Base-by-base conservation (phyloP, 179 eudicot species). In the Patellifolia procumbens region DNA sequence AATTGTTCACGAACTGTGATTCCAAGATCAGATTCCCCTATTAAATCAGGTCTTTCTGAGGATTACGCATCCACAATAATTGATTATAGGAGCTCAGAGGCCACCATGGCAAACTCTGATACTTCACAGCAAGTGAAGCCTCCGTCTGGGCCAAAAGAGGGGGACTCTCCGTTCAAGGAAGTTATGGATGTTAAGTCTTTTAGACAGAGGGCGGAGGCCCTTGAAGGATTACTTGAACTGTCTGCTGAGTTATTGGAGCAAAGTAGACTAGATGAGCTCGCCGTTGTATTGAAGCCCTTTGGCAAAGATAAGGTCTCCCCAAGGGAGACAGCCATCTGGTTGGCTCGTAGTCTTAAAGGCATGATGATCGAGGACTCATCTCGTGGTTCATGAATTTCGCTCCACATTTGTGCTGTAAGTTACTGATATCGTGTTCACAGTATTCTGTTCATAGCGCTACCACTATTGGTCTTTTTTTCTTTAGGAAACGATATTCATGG, bases 241-340 rank as follows among this genome's bases (percentile, higher is more conserved):
- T 95, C 98, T 0, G 99, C 99, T 8, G 99, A 95, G 52, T 83
- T 95, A 82, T 87, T 95, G 78, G 91, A 95, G 87, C 95, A 90
- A 55, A 86, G 90, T 53, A 81, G 97, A 77, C 72, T 95, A 68
- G 96, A 91, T 67, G 99, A 95, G 84, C 92, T 95, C 29, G 82
- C 97, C 0, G 94, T 95, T 74, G 98, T 95, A 37, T 79, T 95
- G 64, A 93, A 85, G 76, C 99, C 99, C 24, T 95, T 95, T 64
- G 99, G 99, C 24, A 95, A 86, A 85, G 89, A 85, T 46, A 95
- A 91, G 84, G 99, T 93, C 11, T 93, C 98, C 72, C 98, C 99
- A 29, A 88, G 99, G 79, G 99, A 95, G 83, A 95, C 99, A 1
- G 99, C 99, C 7, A 95, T 95, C 55, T 94, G 98, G 98, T 76